These are phyloP conservation scores for Neopestalotiopsis clavispora DNA, from an alignment of 2,329 filamentous ascomycete species.

Conservation along the genomic window DNA sequence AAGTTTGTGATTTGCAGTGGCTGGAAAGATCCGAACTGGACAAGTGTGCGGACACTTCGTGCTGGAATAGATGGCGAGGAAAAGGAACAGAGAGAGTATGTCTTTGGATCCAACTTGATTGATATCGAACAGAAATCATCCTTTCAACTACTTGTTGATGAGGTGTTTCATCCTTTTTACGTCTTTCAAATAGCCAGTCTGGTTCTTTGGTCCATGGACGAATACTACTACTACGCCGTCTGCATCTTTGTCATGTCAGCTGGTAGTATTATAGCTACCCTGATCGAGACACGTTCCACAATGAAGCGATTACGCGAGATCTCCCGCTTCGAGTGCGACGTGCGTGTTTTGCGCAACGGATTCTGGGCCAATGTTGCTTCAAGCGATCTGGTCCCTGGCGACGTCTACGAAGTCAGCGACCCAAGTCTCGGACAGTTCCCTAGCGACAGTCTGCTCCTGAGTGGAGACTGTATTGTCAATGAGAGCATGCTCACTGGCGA, in stretches of 20 bases:
- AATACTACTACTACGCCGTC: constrained; percentile 96
- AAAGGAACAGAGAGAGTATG: constrained; percentile 78
- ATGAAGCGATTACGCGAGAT: constrained; percentile 91
- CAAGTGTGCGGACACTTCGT: constrained; percentile 74
- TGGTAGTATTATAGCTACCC: constrained; percentile 86
- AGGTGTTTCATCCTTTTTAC: constrained; percentile 97
- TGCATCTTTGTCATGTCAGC: constrained; percentile 96
- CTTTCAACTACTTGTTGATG: constrained; percentile 83
- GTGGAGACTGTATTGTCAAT: constrained; percentile 97
- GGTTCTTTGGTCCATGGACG: constrained; percentile 90
- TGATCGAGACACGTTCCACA: constrained; percentile 89
- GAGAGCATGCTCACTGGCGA: constrained; percentile 99
- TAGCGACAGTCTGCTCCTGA: constrained; percentile 87
- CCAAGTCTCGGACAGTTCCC: constrained; percentile 87
- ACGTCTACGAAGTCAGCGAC: constrained; percentile 96
- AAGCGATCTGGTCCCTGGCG: constrained; percentile 88
- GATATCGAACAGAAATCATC: constrained; percentile 91
- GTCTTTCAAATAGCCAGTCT: constrained; percentile 97
- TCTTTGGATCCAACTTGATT: constrained; percentile 90
- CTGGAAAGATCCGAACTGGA: constrained; percentile 95
- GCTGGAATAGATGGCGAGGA: constrained; percentile 87
- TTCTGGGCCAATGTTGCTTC: constrained; percentile 77
- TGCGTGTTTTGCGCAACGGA: constrained; percentile 89
- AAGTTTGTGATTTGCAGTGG: constrained; percentile 85
- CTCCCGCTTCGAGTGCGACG: constrained; percentile 92